phyloP scores from a whole-genome alignment of 2,329 filamentous ascomycete genomes.

The Fusarium begoniae region DNA sequence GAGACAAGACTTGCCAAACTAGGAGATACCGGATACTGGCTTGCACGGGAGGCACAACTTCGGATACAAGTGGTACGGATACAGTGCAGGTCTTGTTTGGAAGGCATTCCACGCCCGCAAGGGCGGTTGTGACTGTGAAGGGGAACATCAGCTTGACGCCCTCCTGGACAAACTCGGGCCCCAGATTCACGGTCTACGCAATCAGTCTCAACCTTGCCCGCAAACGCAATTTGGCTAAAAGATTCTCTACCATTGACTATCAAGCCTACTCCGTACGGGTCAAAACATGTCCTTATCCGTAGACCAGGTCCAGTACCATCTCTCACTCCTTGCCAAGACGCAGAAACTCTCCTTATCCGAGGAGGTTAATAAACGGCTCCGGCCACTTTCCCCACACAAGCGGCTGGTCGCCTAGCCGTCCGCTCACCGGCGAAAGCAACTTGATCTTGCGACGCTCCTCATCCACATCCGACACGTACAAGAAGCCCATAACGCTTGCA shows the following conservation, averaged over 20 bases:
- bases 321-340: not conserved
- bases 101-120: not conserved
- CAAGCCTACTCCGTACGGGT: not conserved
- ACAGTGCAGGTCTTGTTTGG: not conserved
- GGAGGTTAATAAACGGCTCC: constrained; percentile 80
- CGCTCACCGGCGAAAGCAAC: constrained; percentile 84
- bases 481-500: constrained; percentile 87
- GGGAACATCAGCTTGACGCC: not conserved
- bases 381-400: constrained; percentile 89
- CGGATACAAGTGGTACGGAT: not conserved
- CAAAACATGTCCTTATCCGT: not conserved
- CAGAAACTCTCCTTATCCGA: constrained; percentile 55
- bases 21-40: not conserved
- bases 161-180: not conserved
- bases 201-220: too few species aligned
- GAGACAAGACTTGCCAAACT: not conserved
- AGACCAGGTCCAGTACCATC: not conserved
- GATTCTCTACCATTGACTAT: not conserved
- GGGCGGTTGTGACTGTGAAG: not conserved
- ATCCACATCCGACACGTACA: constrained; percentile 93
- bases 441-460: constrained; percentile 82
- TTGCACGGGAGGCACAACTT: not conserved
- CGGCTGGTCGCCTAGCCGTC: constrained; percentile 80
- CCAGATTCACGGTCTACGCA: not conserved
- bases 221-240: not conserved